Base-by-base conservation (phyloP, 805 yeast species). In the Ogataea kodamae region DNA sequence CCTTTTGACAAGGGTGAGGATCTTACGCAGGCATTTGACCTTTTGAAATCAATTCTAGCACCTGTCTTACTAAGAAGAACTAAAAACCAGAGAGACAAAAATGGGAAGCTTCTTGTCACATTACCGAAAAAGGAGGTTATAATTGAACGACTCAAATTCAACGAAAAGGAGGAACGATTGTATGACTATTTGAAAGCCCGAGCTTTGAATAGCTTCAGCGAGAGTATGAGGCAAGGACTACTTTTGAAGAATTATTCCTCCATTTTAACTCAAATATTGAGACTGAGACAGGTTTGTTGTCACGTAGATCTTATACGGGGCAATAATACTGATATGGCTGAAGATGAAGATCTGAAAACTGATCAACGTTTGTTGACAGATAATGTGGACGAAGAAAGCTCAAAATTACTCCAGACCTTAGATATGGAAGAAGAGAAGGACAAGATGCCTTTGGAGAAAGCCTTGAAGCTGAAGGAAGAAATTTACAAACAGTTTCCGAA, bases 251-350 rank as follows among this genome's bases (percentile, higher is more conserved):
- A 74, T 35, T 90, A 85, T 55, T 76, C 92, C 2, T 77, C 83
- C 18, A 85, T 90, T 46, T 63, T 90, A 45, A 81, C 92, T 2
- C 92, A 85, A 52, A 81, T 90, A 33, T 58, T 90, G 43, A 67
- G 97, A 36, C 65, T 90, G 22, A 68, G 97, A 39, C 97, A 90
- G 55, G 73, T 82, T 0, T 90, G 97, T 54, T 87, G 96, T 51
- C 96, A 90, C 54, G 70, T 81, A 11, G 76, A 75, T 34, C 62
- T 89, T 37, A 71, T 88, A 1, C 69, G 71, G 3, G 21, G 40
- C 2, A 20, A 45, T 4, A 35, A 40, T 19, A 16, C 26, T 8
- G 81, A 75, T 29, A 30, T 32, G 1, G n/a, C 46, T 10, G 35
- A 26, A 22, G 70, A 73, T 52, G 81, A 75, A 41, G 80, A 72